Evolutionary conservation across 768 basidiomycete genomes (phyloP).

Genomic region (Coprinopsis sp.): DNA sequence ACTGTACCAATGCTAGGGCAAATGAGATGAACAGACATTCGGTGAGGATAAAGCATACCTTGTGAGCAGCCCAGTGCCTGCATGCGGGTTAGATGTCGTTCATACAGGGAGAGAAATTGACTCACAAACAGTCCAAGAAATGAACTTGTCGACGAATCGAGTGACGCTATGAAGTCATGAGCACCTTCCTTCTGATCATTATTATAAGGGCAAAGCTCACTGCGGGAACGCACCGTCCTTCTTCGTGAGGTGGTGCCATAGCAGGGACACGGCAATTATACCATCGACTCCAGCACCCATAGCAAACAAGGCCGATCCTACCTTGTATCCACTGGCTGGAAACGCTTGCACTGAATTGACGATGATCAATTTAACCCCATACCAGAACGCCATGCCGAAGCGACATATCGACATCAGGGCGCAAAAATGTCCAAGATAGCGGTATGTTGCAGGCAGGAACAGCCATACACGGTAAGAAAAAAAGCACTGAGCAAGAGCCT

Average conservation of each 20-base stretch:
- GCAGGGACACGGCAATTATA: slow-evolving; percentile 24
- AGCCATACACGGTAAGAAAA: slow-evolving; percentile 25
- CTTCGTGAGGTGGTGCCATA: slow-evolving; percentile 23
- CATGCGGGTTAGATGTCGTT: not conserved
- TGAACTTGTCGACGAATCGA: not conserved
- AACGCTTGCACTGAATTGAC: slow-evolving; percentile 16
- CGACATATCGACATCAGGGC: slow-evolving; percentile 15
- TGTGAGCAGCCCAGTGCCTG: not conserved
- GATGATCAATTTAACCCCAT: slow-evolving; percentile 19
- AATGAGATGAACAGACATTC: too few relatives aligned
- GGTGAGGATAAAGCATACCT: too few relatives aligned
- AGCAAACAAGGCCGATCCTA: slow-evolving; percentile 25
- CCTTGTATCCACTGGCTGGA: slow-evolving; percentile 22
- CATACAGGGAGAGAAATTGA: slow-evolving; percentile 1
- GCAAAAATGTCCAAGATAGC: slow-evolving; percentile 22
- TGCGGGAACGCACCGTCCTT: slow-evolving; percentile 15
- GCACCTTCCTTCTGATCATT: not conserved
- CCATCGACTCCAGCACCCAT: slow-evolving; percentile 27
- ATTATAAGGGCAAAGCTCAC: slow-evolving; percentile 8
- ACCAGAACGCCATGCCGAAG: slow-evolving; percentile 21
- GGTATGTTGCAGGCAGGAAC: slow-evolving; percentile 22
- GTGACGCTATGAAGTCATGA: not conserved
- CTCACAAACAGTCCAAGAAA: not conserved
- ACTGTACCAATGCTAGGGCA: too few relatives aligned
- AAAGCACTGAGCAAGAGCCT: slow-evolving; percentile 21